Base-by-base conservation (phyloP, 352 stramenopile genomes). In the Globisporangium uncinulatum region DNA sequence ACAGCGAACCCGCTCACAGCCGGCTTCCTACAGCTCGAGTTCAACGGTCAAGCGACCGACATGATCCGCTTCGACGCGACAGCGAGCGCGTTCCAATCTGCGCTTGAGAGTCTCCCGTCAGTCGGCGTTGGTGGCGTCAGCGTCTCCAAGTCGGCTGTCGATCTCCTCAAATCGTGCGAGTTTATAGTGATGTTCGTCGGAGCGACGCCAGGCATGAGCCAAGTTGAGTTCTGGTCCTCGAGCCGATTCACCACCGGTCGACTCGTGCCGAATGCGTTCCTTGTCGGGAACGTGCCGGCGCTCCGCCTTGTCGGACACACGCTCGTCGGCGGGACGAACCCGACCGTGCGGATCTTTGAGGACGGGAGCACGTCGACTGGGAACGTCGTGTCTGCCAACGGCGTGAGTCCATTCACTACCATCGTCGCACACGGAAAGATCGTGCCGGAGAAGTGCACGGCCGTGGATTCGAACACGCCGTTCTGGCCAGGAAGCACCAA, bases 201-300 rank as follows among this genome's bases (percentile, higher is more conserved):
- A 6, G 71, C 71, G 15, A 63, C 65, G 0, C 9, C 50, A 1
- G 84, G 84, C 7, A 69, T 49, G 0, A n/a, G 52, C 0, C 84
- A 94, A 50, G 63, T 73, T 17, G 81, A 83, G 54, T 91, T 72
- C 44, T 94, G 82, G 82, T 83, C 73, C 1, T 92, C 82, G 1
- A 70, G 65, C 9, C 54, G 71, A 17, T 94, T 88, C 56, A 80
- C 57, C 0, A 56, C 65, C 4, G 65, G 61, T 20, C 73, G 76
- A 13, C 62, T 84, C 11, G 69, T 86, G 6, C 63, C 56, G 2
- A 84, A 83, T 6, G 57, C 65, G 8, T 65, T 54, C 24, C 66
- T 94, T 3, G 51, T 94, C 2, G 85, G 85, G 0, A 57, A 91
- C 49, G 37, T 91, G 11, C 65, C 78, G 6, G 50, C 57, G 0